A percentile compares a stretch with the other conserved stretches of the same genome.
phyloP scores from a whole-genome alignment of 805 yeast species.

The Wickerhamiella siamensis region DNA sequence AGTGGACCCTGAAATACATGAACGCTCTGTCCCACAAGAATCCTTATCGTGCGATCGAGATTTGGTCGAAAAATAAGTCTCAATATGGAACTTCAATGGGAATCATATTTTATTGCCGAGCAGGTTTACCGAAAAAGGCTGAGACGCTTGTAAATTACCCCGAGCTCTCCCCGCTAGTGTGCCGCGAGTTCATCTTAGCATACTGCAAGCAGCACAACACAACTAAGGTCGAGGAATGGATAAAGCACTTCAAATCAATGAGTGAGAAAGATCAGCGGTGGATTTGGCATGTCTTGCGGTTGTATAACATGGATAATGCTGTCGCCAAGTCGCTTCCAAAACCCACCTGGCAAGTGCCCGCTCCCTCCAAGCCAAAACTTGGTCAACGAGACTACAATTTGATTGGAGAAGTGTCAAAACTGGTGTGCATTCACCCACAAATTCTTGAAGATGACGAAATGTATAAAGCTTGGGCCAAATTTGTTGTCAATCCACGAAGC shows the following conservation, averaged over 20 bases:
- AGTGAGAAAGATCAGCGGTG: conserved; percentile 10
- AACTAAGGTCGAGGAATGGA: conserved; percentile 6
- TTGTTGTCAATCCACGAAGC: not conserved
- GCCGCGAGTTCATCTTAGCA: conserved; percentile 4
- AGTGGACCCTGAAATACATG: conserved; percentile 3
- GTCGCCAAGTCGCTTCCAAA: not conserved
- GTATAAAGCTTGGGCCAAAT: not conserved
- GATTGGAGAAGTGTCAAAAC: not conserved
- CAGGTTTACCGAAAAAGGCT: conserved; percentile 8
- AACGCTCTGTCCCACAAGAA: not conserved
- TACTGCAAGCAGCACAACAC: not conserved
- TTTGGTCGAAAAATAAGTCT: conserved; percentile 4
- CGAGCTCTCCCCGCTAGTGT: not conserved
- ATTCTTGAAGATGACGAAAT: not conserved
- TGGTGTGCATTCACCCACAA: not conserved
- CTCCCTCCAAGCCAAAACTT: not conserved
- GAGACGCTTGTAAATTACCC: conserved; percentile 2
- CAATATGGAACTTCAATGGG: conserved; percentile 1
- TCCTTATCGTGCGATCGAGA: conserved; percentile 10
- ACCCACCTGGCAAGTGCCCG: not conserved
- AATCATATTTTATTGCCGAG: conserved; percentile 6
- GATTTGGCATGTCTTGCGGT: conserved; percentile 7
- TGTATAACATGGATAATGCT: not conserved
- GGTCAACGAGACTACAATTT: not conserved
- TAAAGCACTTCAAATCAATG: not conserved